Percentiles rank a stretch among this genome's conserved stretches.
These are phyloP conservation scores for Aureobasidium namibiae DNA, from an alignment of 2,329 filamentous ascomycete species.

Conservation along the genomic window DNA sequence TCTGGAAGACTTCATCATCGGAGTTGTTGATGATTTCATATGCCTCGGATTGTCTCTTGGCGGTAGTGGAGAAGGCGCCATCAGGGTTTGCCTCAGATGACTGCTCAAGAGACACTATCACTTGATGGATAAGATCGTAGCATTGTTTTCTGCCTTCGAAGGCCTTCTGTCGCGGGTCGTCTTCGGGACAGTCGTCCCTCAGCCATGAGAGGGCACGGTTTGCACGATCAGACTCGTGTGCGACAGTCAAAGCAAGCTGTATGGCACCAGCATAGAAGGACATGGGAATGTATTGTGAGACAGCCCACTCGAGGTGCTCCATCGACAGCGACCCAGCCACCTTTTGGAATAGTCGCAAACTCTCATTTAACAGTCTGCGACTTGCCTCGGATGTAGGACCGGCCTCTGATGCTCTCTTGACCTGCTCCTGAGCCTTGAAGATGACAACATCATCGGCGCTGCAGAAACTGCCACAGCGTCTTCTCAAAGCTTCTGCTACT, in stretches of 20 bases:
- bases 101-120: constrained; percentile 68
- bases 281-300: constrained; percentile 69
- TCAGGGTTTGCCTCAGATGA: constrained; percentile 65
- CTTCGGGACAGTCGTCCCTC: constrained; percentile 66
- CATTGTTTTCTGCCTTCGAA: constrained; percentile 68
- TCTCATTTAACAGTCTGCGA: constrained; percentile 77
- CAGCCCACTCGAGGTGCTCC: constrained; percentile 69
- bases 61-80: constrained; percentile 65
- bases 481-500: constrained; percentile 84
- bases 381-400: constrained; percentile 66
- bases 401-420: constrained; percentile 80
- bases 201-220: constrained; percentile 82
- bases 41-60: constrained; percentile 75
- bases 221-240: constrained; percentile 75
- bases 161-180: constrained; percentile 59
- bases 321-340: constrained; percentile 76
- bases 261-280: constrained; percentile 90
- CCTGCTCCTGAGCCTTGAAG: constrained; percentile 93
- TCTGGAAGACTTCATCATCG: constrained; percentile 88
- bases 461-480: constrained; percentile 93
- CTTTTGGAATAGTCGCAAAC: constrained; percentile 76
- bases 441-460: constrained; percentile 95
- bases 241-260: constrained; percentile 74
- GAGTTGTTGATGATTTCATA: constrained; percentile 85
- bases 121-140: constrained; percentile 80